These are phyloP conservation scores for Musa acuminata DNA, from an alignment of 176 grass and related monocot species.

Conservation along the genomic window DNA sequence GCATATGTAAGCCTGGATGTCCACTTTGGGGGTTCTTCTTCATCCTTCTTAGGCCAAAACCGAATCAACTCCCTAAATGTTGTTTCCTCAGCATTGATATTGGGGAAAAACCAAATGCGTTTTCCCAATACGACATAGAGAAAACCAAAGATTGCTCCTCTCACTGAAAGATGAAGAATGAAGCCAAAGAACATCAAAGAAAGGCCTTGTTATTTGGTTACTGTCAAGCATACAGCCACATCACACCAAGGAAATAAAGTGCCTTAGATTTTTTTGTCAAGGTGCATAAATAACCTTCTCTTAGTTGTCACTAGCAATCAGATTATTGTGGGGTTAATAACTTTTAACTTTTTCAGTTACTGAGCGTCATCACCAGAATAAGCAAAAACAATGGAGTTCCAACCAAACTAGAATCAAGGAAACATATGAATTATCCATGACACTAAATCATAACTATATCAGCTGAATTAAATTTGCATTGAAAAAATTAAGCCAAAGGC, in stretches of 20 bases:
- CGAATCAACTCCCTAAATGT: slow-evolving; percentile 87
- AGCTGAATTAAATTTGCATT: neutral
- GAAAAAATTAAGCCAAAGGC: no score
- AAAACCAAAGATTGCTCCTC: slow-evolving; percentile 72
- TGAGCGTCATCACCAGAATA: slow-evolving; percentile 3
- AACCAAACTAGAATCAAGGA: neutral
- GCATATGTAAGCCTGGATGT: slow-evolving; percentile 81
- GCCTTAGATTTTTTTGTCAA: neutral
- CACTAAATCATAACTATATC: neutral
- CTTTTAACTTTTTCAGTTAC: neutral
- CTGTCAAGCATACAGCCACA: neutral
- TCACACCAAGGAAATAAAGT: no score
- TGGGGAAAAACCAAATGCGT: slow-evolving; percentile 97
- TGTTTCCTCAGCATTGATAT: slow-evolving; percentile 98
- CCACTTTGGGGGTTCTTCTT: slow-evolving; percentile 72
- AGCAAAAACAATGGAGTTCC: neutral
- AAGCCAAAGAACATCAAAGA: neutral
- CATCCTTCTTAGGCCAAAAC: slow-evolving; percentile 97
- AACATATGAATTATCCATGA: neutral
- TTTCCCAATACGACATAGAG: slow-evolving; percentile 84
- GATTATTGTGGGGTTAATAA: no score
- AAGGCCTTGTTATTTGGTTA: neutral
- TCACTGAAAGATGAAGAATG: slow-evolving; percentile 47
- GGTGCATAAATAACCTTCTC: neutral
- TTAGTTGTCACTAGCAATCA: no score